A percentile compares a stretch with the other conserved stretches of the same genome.
These are phyloP conservation scores for Trametes cinnabarina DNA, from an alignment of 768 basidiomycete species.

Conservation along the genomic window DNA sequence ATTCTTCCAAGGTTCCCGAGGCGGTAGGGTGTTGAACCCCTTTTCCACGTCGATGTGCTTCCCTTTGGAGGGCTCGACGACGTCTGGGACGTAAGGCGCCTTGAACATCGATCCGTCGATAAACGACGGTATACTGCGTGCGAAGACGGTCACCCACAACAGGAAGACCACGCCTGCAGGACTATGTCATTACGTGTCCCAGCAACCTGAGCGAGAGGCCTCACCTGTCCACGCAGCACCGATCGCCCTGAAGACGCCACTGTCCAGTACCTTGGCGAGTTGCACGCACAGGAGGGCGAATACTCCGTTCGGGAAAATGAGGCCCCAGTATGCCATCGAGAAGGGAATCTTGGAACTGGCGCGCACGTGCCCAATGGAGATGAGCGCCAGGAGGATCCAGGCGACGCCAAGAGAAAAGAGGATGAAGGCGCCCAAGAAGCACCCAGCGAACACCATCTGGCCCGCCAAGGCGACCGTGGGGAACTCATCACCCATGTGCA, in stretches of 20 bases:
- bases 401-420: slow-evolving; percentile 57
- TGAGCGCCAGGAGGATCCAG: slow-evolving; percentile 47
- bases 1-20: neutral
- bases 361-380: slow-evolving; percentile 35
- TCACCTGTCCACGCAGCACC: slow-evolving; percentile 54
- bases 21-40: neutral
- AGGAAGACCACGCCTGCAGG: slow-evolving; percentile 40
- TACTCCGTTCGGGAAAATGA: slow-evolving; percentile 56
- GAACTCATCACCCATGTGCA: slow-evolving; percentile 31
- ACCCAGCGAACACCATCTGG: slow-evolving; percentile 42
- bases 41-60: slow-evolving; percentile 13
- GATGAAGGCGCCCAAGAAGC: slow-evolving; percentile 45
- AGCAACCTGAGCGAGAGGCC: slow-evolving; percentile 13
- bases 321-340: slow-evolving; percentile 51
- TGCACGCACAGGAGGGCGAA: slow-evolving; percentile 50
- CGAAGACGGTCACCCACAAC: slow-evolving; percentile 42
- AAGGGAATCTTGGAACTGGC: slow-evolving; percentile 38
- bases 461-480: slow-evolving; percentile 36
- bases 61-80: neutral
- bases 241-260: slow-evolving; percentile 48
- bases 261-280: slow-evolving; percentile 48
- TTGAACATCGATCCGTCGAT: slow-evolving; percentile 48
- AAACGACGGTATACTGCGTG: slow-evolving; percentile 44
- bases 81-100: slow-evolving; percentile 40
- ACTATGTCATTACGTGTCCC: neutral